Conservation (phyloP, 768 basidiomycete species). For the Clavaria fumosa region DNA sequence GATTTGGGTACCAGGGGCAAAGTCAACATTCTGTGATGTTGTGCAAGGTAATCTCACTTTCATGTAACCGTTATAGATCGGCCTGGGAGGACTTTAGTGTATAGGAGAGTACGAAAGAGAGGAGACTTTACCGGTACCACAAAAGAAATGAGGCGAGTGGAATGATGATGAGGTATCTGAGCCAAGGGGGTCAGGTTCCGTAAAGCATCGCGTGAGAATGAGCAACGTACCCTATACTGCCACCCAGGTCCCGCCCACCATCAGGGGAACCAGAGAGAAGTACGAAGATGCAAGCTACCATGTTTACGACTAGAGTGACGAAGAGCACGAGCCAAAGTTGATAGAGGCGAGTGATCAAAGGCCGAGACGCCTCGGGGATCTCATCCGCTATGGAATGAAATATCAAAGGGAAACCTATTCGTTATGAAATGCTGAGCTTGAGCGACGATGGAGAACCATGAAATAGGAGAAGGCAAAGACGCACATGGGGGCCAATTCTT, state of each 20-base stretch:
- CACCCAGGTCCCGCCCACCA: constrained; percentile 68
- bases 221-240: constrained; percentile 55
- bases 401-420: constrained; percentile 78
- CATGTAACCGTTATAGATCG: constrained; percentile 96
- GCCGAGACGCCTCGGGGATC: constrained; percentile 68
- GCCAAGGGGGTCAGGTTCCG: constrained; percentile 13
- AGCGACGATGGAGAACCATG: too few relatives aligned
- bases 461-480: constrained; percentile 26
- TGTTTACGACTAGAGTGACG: constrained; percentile 71
- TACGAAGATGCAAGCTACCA: constrained; percentile 80
- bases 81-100: constrained; percentile 29
- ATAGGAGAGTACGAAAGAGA: constrained; percentile 8
- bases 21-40: too few relatives aligned
- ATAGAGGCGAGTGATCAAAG: constrained; percentile 74
- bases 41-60: constrained; percentile 48
- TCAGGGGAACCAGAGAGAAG: constrained; percentile 62
- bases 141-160: constrained; percentile 68
- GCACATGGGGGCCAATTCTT: constrained; percentile 92
- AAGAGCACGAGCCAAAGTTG: constrained; percentile 88
- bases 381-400: constrained; percentile 87
- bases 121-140: constrained; percentile 66
- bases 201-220: constrained; percentile 7
- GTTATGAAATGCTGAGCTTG: constrained; percentile 11
- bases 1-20: constrained; percentile 15
- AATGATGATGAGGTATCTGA: constrained; percentile 71